Base-by-base conservation (phyloP, 768 basidiomycete genomes). In the Amanita muscaria region DNA sequence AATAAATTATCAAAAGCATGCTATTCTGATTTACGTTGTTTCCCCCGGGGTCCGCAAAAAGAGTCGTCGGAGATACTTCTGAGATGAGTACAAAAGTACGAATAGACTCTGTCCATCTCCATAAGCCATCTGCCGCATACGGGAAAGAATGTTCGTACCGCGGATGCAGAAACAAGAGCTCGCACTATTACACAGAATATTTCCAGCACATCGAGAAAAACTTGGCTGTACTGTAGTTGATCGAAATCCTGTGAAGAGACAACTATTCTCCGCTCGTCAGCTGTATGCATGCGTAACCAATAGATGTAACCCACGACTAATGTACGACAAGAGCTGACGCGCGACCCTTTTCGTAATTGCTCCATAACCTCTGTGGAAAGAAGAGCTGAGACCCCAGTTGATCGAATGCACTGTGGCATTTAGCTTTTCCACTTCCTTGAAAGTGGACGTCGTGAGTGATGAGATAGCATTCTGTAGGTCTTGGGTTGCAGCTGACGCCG, bases 351-450 rank as follows among this genome's bases (percentile, higher is more conserved):
- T 49, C 49, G 52, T 25, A 15, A 50, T 12, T 10, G 46, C 46
- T 35, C 35, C 21, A 14, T 44, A 37, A 27, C 33, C 42, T 22
- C 27, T 36, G 21, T 48, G 34, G 44, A 53, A 38, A 43, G 49
- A 33, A 4, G 19, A 36, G 1, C 16, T 32, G 12, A 73, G 49
- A 5, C 56, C 56, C 37, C 61, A 56, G 27, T 59, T 59, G 16
- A 72, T 51, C 5, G 59, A 53, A 12, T 48, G 51, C 3, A 69
- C 64, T 16, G 77, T 72, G 15, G 56, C 63, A 38, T 72, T 75
- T 43, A 80, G 69, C 46, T 64, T 66, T 42, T 66, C 60, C 29
- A 80, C 57, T 49, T 76, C 74, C 12, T 51, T 46, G 16, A 63
- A 66, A 2, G 73, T 64, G 8, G 61, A 64, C 24, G 55, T 52